These are phyloP conservation scores for Galeopsis tetrahit DNA, from an alignment of 257 asterid species.

Conservation along the genomic window DNA sequence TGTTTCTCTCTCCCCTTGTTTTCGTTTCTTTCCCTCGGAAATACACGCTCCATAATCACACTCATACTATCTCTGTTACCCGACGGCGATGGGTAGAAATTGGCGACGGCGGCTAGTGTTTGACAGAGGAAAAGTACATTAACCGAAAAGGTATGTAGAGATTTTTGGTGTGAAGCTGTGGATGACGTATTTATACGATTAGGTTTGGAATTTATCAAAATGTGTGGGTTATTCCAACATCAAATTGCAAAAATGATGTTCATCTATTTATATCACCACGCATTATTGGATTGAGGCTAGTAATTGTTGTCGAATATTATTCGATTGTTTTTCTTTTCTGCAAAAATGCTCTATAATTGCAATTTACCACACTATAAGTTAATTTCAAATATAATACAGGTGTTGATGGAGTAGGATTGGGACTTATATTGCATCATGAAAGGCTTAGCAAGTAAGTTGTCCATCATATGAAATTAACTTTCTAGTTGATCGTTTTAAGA, in stretches of 20 bases:
- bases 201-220: no score
- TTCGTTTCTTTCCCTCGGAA: no score
- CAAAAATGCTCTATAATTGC: background rate
- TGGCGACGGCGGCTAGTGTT: no score
- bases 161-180: no score
- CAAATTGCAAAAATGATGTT: background rate
- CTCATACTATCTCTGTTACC: no score
- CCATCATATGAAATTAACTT: background rate
- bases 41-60: no score
- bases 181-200: no score
- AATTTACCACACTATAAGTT: background rate
- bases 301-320: background rate
- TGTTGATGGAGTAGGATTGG: constrained; percentile 73
- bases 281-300: background rate
- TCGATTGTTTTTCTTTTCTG: background rate
- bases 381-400: constrained; percentile 42
- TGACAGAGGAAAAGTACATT: no score
- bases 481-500: background rate
- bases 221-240: no score
- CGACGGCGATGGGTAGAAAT: no score
- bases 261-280: background rate
- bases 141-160: no score
- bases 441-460: constrained; percentile 63
- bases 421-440: constrained; percentile 62
- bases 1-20: no score